Evolutionary conservation across 805 yeast species (phyloP).

Genomic region (Candida morakotiae): DNA sequence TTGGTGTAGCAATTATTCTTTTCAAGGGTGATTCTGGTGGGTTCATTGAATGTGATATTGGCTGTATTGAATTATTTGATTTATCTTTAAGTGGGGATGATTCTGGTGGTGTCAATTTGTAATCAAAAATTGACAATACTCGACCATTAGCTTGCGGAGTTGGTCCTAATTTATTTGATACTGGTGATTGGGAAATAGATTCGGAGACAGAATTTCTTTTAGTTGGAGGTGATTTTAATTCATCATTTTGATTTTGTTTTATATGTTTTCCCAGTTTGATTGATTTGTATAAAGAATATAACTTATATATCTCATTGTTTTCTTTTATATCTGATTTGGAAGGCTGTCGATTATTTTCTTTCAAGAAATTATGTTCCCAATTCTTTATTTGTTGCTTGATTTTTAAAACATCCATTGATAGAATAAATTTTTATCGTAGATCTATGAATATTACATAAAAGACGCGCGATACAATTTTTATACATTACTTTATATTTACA

Average conservation of each 20-base stretch:
- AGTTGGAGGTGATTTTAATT: neutral
- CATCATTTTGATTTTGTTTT: constrained; percentile 1
- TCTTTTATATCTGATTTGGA: constrained; percentile 30
- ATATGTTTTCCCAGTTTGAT: constrained; percentile 10
- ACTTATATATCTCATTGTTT: constrained; percentile 21
- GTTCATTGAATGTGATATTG: constrained; percentile 1
- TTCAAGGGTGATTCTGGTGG: constrained; percentile 10
- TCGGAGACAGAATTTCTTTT: neutral
- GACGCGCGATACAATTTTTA: neutral
- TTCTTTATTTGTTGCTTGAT: constrained; percentile 29
- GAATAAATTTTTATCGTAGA: no score
- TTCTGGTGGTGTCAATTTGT: constrained; percentile 40
- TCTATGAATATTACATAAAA: no score
- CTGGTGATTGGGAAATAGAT: neutral
- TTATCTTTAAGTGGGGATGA: constrained; percentile 34
- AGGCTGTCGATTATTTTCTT: constrained; percentile 26
- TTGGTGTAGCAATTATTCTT: constrained; percentile 9
- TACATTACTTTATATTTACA: constrained; percentile 7
- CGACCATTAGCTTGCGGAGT: constrained; percentile 84
- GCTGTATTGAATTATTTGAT: constrained; percentile 2
- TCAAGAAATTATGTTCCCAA: constrained; percentile 36
- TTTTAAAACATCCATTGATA: constrained; percentile 9
- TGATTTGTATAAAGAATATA: constrained; percentile 29
- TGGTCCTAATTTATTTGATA: constrained; percentile 58
- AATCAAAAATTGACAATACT: constrained; percentile 69